phyloP scores from a whole-genome alignment of 768 basidiomycete species.

The Mycena pura region DNA sequence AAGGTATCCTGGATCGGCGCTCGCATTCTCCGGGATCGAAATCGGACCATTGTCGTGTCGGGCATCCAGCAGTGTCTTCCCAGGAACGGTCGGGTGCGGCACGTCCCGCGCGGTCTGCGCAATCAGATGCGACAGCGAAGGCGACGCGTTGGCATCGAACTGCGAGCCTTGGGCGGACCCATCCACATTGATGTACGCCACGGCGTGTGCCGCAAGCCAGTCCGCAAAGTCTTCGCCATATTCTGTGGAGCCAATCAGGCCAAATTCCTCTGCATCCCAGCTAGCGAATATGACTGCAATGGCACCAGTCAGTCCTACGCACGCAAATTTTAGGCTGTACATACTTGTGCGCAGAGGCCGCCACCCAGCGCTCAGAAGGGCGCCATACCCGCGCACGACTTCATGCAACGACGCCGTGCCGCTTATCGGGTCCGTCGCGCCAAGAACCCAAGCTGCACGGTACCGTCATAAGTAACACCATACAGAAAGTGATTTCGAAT shows the following conservation, averaged over 20 bases:
- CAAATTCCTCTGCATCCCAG: slow-evolving; percentile 81
- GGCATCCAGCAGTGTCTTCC: slow-evolving; percentile 66
- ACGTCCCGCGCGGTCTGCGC: slow-evolving; percentile 58
- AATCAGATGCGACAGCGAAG: slow-evolving; percentile 69
- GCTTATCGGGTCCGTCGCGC: slow-evolving; percentile 79
- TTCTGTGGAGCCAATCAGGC: slow-evolving; percentile 71
- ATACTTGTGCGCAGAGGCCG: slow-evolving; percentile 73
- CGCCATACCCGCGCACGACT: slow-evolving; percentile 76
- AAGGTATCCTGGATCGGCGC: slow-evolving; percentile 51
- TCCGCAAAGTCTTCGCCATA: slow-evolving; percentile 77
- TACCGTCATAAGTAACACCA: not conserved
- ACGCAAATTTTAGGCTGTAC: not conserved
- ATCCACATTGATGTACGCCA: slow-evolving; percentile 63
- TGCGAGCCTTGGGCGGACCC: slow-evolving; percentile 62
- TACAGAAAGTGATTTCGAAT: not conserved
- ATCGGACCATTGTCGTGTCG: slow-evolving; percentile 52
- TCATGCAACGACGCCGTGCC: slow-evolving; percentile 84
- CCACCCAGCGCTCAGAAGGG: slow-evolving; percentile 76
- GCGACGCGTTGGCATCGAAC: slow-evolving; percentile 59
- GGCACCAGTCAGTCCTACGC: slow-evolving; percentile 12
- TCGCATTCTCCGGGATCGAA: slow-evolving; percentile 34
- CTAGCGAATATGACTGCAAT: slow-evolving; percentile 65
- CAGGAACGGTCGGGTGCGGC: slow-evolving; percentile 59
- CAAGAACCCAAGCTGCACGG: slow-evolving; percentile 71
- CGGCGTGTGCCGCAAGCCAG: slow-evolving; percentile 67